Percentiles rank a stretch among this genome's conserved stretches.
Conservation (phyloP, 2,329 filamentous ascomycete species). For the Aspergillus transmontanensis region DNA sequence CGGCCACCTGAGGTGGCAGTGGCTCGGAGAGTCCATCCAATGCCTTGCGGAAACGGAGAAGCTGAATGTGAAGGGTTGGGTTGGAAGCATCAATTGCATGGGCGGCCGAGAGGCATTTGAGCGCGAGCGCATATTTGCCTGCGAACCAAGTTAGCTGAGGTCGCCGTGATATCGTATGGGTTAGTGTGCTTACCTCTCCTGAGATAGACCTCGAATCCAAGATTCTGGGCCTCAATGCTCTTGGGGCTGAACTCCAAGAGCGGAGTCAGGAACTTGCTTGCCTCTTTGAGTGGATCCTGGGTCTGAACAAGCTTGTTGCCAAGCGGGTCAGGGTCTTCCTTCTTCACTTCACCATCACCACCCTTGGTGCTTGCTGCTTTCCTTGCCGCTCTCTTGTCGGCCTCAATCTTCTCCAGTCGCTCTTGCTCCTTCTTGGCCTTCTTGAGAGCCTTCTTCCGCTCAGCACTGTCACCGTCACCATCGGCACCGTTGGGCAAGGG, state of each 20-base stretch:
- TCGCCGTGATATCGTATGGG: neutral
- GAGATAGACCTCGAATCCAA: conserved; percentile 88
- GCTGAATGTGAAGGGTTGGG: conserved; percentile 74
- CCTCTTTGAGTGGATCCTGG: conserved; percentile 78
- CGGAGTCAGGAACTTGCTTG: conserved; percentile 81
- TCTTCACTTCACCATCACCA: conserved; percentile 65
- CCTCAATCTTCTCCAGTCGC: conserved; percentile 74
- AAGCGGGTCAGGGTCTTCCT: conserved; percentile 86
- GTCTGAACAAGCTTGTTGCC: conserved; percentile 81
- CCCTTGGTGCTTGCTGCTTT: conserved; percentile 68
- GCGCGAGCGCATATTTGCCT: conserved; percentile 86
- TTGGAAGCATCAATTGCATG: conserved; percentile 68
- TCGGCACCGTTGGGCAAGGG: conserved; percentile 54
- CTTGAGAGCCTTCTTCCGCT: conserved; percentile 84
- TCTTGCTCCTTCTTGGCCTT: conserved; percentile 83
- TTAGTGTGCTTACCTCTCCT: conserved; percentile 67
- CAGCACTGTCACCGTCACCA: conserved; percentile 59
- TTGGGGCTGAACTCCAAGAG: conserved; percentile 81
- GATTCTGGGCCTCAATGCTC: conserved; percentile 77
- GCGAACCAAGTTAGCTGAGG: conserved; percentile 28
- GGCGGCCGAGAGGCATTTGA: conserved; percentile 80
- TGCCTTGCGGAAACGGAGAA: conserved; percentile 67
- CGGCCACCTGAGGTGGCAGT: conserved; percentile 65
- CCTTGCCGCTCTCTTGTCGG: conserved; percentile 82
- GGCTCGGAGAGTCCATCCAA: conserved; percentile 60